Conservation (phyloP, 306 rosid species). For the Adenanthera pavonina region DNA sequence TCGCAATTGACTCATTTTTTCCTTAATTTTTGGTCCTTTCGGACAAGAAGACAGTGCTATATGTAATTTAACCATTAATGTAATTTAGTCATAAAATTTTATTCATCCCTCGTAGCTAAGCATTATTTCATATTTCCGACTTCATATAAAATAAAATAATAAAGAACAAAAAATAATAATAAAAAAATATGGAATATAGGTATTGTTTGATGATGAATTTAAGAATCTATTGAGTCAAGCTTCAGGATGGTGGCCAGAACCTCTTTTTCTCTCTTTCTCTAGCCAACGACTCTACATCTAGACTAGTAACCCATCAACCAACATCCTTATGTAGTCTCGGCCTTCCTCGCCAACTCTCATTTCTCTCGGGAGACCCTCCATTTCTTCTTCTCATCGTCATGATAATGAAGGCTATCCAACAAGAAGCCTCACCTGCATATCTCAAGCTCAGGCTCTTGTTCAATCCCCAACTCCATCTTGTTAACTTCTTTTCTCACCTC, state of each 20-base stretch:
- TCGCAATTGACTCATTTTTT: not conserved
- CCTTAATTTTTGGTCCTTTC: no score
- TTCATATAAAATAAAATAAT: not conserved
- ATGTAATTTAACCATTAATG: not conserved
- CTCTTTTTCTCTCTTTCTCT: constrained; percentile 1
- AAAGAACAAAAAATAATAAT: no score
- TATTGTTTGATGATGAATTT: constrained; percentile 7
- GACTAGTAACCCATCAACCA: constrained; percentile 10
- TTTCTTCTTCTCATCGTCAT: not conserved
- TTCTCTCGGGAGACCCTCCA: not conserved
- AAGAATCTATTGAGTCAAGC: constrained; percentile 13
- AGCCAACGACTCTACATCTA: not conserved
- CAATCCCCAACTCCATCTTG: not conserved
- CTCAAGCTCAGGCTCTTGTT: constrained; percentile 36
- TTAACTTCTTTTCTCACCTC: constrained; percentile 40
- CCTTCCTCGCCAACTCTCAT: not conserved
- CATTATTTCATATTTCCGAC: not conserved
- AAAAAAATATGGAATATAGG: not conserved
- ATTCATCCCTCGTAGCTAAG: not conserved
- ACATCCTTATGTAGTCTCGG: not conserved
- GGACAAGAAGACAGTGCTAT: not conserved
- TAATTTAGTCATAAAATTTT: not conserved
- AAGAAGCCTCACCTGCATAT: constrained; percentile 11
- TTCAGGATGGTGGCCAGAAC: not conserved
- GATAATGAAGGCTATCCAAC: constrained; percentile 29